Conservation (phyloP, 2,329 filamentous ascomycete genomes). For the Colletotrichum sp. region DNA sequence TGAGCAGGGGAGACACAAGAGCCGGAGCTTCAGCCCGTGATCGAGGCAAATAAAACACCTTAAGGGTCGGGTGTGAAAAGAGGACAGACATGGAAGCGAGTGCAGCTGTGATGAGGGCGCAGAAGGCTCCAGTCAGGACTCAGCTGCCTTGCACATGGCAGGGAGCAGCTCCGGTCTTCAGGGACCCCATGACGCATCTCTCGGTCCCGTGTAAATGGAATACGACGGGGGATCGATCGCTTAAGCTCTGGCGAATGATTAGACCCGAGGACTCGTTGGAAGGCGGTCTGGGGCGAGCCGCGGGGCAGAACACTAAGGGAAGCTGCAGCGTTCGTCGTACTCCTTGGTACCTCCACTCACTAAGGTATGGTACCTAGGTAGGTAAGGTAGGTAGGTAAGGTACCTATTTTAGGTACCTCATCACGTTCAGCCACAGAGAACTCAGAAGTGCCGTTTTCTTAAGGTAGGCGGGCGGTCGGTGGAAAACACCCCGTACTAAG, state of each 20-base stretch:
- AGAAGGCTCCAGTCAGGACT: neutral
- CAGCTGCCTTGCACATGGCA: neutral
- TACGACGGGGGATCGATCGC: neutral
- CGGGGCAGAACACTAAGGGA: neutral
- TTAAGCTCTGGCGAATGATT: neutral
- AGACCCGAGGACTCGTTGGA: neutral
- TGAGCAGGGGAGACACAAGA: neutral
- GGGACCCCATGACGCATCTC: constrained; percentile 17
- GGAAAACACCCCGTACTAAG: neutral
- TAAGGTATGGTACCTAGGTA: too few relatives aligned
- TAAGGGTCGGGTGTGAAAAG: neutral
- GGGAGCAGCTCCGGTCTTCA: neutral
- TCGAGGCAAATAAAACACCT: neutral
- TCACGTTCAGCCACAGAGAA: too few relatives aligned
- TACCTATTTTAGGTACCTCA: neutral
- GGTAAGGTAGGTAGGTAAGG: neutral
- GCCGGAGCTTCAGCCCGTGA: neutral
- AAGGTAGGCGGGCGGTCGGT: neutral
- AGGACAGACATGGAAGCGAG: neutral
- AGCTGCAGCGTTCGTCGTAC: neutral
- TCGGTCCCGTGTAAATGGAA: constrained; percentile 8
- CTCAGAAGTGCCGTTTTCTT: neutral
- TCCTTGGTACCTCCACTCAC: neutral
- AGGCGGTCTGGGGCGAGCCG: neutral
- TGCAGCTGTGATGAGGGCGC: neutral